Evolutionary conservation across 352 stramenopile species (phyloP), one percentile per base, ranked within the genome.

Genomic region (Globisporangium acanthophoron): DNA sequence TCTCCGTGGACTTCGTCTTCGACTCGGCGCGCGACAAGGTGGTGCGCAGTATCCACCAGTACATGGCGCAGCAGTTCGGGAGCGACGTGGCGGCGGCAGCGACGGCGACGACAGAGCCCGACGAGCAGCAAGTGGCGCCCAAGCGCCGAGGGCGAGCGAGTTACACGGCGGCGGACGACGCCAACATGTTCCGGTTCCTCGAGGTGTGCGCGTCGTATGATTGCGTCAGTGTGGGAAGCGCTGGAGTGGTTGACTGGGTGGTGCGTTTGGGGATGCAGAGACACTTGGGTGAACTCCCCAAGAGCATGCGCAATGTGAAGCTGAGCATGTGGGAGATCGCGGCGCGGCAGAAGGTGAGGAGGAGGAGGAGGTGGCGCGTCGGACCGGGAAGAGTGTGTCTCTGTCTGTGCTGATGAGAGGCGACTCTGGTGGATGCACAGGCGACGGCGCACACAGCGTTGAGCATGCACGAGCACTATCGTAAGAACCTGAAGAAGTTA

Each of bases 401-500:
- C 13, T 64, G 13, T 35, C 20, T 15, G 35, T 41, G 37, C 37
- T 43, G 8, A 43, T 43, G 12, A 43, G 37, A 18, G 37, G 37
- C 3, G 13, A 18, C 12, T 43, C 2, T 43, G 37, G 3, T 43
- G 37, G 13, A 18, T 53, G 45, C 33, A 12, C 35, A 72, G 47
- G 59, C 88, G n/a, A 78, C 70, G 9, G 12, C 40, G 0, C 80
- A 80, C 43, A 66, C 71, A 1, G 53, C 54, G 0, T 52, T 64
- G 18, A 88, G 80, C 33, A 87, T 90, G 80, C 67, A 76, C 52
- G 66, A 86, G 39, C 78, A 67, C 43, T 87, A 76, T 51, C 59
- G 70, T 20, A 85, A 82, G 55, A 44, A 75, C 3, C 47, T 88
- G 46, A 51, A 63, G 52, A 55, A 40, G 51, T 72, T 76, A 52